Base-by-base conservation (phyloP, 2,329 filamentous ascomycete genomes). In the Botrytis sinoallii region DNA sequence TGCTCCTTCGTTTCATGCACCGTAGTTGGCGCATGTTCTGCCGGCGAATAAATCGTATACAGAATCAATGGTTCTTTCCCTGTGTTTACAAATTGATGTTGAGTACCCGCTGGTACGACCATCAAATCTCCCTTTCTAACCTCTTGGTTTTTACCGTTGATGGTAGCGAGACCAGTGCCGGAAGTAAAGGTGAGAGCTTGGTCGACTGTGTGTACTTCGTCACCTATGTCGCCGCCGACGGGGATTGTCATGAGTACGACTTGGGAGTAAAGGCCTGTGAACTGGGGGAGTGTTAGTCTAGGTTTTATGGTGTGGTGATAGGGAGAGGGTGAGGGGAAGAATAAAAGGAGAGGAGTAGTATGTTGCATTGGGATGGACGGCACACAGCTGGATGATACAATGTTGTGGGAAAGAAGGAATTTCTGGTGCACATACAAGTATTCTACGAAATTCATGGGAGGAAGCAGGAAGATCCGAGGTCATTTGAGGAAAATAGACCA, bases 201-300 rank as follows among this genome's bases (percentile, higher is more conserved):
- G 75, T 91, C 89, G 55, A 91, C 89, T 0, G 86, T 87, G 79
- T 91, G 89, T 74, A 90, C 89, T 82, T 91, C 89, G 70, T 91
- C 89, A n/a, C 89, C 88, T 77, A 91, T 91, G 44, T 91, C 89
- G 3, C 89, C 89, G 22, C 85, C 86, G 0, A 89, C 86, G 0
- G 89, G 89, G 0, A 91, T 85, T 61, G 88, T 89, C 89, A 91
- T 91, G 0, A 89, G 84, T 0, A 91, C 89, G 14, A 91, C 81
- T 80, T 91, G 89, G 18, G 85, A 86, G 79, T 90, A 91, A 10
- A 91, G 81, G 0, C 89, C 89, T 2, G 89, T 91, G 81, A 87
- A 89, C 71, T 68, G 40, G 20, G 52, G 52, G 18, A 10, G 25
- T 38, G 9, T 68, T 32, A 57, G 48, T 44, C 25, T 40, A 10